Evolutionary conservation across 163 green algal genomes (phyloP).

Genomic region (Picocystis sp.): DNA sequence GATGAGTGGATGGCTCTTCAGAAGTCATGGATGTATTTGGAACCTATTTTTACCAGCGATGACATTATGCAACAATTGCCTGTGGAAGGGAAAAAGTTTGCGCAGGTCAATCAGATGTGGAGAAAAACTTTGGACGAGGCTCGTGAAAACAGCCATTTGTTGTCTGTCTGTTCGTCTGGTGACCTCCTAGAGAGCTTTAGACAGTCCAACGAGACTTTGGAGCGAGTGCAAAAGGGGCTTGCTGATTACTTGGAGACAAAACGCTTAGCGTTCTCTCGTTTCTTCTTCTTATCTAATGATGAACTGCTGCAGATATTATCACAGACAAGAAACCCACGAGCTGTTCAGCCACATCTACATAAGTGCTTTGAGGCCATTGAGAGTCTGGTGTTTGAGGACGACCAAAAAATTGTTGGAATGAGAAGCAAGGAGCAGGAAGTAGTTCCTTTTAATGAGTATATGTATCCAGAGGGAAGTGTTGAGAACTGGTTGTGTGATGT

Average conservation of each 20-base stretch:
- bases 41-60: slow-evolving; percentile 61
- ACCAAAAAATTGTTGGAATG: slow-evolving; percentile 55
- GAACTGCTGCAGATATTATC: slow-evolving; percentile 41
- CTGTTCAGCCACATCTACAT: slow-evolving; percentile 50
- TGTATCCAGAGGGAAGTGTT: slow-evolving; percentile 51
- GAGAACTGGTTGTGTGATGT: slow-evolving; percentile 62
- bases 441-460: slow-evolving; percentile 47
- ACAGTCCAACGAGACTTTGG: slow-evolving; percentile 62
- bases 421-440: slow-evolving; percentile 36
- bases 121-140: slow-evolving; percentile 5
- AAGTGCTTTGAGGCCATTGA: slow-evolving; percentile 65
- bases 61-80: slow-evolving; percentile 76
- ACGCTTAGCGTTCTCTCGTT: slow-evolving; percentile 47
- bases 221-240: slow-evolving; percentile 69
- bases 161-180: slow-evolving; percentile 38
- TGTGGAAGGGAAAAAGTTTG: slow-evolving; percentile 62
- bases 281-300: slow-evolving; percentile 68
- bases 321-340: slow-evolving; percentile 53
- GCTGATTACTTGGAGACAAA: slow-evolving; percentile 68
- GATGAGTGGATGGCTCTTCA: slow-evolving; percentile 62
- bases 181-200: slow-evolving; percentile 59
- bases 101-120: slow-evolving; percentile 29
- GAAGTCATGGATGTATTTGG: slow-evolving; percentile 69
- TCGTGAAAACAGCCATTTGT: slow-evolving; percentile 19
- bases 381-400: slow-evolving; percentile 40